Evolutionary conservation across 495 filamentous ascomycete species (phyloP).

Genomic region (Bacidia gigantensis): DNA sequence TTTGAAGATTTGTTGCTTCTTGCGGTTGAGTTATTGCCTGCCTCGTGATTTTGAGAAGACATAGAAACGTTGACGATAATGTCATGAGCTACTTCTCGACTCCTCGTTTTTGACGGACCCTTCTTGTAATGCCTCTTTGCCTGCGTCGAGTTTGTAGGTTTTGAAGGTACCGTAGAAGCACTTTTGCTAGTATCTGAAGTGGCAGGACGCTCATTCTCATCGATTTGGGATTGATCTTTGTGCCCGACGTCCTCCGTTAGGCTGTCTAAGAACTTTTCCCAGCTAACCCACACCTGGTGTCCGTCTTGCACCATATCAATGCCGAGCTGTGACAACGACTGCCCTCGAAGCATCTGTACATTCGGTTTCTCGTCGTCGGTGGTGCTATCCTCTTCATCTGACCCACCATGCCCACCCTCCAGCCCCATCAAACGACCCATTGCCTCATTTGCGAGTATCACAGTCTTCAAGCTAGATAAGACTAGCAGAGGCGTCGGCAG

Average conservation of each 20-base stretch:
- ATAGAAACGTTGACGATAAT: constrained; percentile 45
- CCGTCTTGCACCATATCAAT: constrained; percentile 48
- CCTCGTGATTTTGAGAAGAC: constrained; percentile 19
- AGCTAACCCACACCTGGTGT: constrained; percentile 25
- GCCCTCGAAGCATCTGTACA: constrained; percentile 38
- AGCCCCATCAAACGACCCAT: constrained; percentile 50
- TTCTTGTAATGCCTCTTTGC: background rate
- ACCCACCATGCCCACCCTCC: constrained; percentile 19
- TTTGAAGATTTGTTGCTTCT: constrained; percentile 5
- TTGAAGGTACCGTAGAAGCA: background rate
- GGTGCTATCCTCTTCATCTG: background rate
- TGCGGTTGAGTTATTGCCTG: constrained; percentile 16
- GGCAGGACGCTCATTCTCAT: constrained; percentile 4
- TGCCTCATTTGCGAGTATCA: constrained; percentile 56
- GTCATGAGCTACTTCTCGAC: constrained; percentile 27
- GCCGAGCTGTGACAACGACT: constrained; percentile 44
- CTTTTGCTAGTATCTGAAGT: background rate
- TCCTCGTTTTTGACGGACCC: constrained; percentile 1
- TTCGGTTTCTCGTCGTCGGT: constrained; percentile 17
- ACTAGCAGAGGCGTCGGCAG: constrained; percentile 54
- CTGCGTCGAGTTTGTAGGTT: background rate
- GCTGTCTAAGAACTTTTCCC: constrained; percentile 37
- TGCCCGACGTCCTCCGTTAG: constrained; percentile 33
- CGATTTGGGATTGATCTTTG: background rate
- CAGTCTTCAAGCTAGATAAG: constrained; percentile 45